These are phyloP conservation scores for Fusarium staphyleae DNA, from an alignment of 2,329 filamentous ascomycete species.

Conservation along the genomic window DNA sequence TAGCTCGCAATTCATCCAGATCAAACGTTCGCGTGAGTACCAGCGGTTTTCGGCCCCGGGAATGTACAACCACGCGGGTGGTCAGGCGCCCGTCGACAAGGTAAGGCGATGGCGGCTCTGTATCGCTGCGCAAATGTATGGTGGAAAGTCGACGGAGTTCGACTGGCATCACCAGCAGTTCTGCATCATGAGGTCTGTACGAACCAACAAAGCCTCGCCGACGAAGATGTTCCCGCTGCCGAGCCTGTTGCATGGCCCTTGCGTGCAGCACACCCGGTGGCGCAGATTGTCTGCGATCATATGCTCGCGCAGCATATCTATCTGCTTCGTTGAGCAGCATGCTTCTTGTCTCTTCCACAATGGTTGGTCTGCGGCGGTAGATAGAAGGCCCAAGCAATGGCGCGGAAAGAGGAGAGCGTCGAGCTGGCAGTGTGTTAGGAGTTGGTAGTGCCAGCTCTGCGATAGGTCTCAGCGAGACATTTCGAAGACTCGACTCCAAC, in stretches of 20 bases:
- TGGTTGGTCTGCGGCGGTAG: conserved; percentile 16
- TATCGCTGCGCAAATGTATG: conserved; percentile 14
- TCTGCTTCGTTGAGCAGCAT: conserved; percentile 23
- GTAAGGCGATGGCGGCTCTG: conserved; percentile 21
- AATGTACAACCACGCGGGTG: conserved; percentile 43
- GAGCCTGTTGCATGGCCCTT: conserved; percentile 36
- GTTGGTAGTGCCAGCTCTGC: conserved; percentile 18
- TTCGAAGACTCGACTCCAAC: conserved; percentile 16
- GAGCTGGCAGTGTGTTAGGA: conserved; percentile 14
- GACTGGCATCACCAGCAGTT: conserved; percentile 40
- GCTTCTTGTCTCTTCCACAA: conserved; percentile 33
- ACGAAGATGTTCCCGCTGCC: conserved; percentile 36
- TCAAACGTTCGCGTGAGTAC: conserved; percentile 60
- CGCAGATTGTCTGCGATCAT: conserved; percentile 34
- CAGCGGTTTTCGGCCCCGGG: conserved; percentile 52
- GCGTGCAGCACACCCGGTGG: conserved; percentile 20
- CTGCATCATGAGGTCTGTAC: conserved; percentile 24
- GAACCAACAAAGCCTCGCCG: conserved; percentile 23
- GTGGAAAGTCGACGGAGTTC: conserved; percentile 33
- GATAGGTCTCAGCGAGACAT: conserved; percentile 25
- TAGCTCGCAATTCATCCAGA: conserved; percentile 55
- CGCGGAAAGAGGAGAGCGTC: conserved; percentile 32
- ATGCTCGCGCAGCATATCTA: background rate
- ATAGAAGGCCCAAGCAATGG: conserved; percentile 19
- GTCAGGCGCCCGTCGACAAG: conserved; percentile 31